phyloP scores from a whole-genome alignment of 768 basidiomycete genomes.

The Collybia nuda region DNA sequence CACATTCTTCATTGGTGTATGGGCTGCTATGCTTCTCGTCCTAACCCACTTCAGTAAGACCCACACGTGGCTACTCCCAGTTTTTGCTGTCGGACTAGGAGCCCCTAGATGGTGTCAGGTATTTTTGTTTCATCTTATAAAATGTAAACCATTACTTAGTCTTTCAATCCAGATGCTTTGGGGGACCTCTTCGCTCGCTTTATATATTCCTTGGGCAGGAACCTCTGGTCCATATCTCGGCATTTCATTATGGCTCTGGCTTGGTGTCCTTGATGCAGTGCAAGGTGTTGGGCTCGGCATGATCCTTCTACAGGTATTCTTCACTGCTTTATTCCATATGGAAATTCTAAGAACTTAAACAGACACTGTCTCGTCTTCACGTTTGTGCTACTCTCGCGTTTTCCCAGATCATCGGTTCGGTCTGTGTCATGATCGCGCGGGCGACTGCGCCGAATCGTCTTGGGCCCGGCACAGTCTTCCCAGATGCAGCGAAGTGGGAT shows the following conservation, averaged over 20 bases:
- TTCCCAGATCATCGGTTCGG: conserved; percentile 85
- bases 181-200: conserved; percentile 91
- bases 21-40: conserved; percentile 72
- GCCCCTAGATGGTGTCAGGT: conserved; percentile 95
- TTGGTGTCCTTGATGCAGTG: conserved; percentile 90
- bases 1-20: conserved; percentile 85
- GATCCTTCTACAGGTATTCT: conserved; percentile 73
- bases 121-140: conserved; percentile 9
- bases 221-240: conserved; percentile 84
- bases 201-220: conserved; percentile 95
- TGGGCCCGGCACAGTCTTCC: conserved; percentile 89
- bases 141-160: background rate
- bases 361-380: conserved; percentile 89
- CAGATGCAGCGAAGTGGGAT: conserved; percentile 90
- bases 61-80: conserved; percentile 93
- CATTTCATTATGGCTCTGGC: conserved; percentile 90
- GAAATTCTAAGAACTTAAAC: conserved; percentile 12
- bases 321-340: conserved; percentile 19
- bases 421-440: conserved; percentile 91
- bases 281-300: conserved; percentile 94
- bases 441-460: conserved; percentile 88
- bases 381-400: conserved; percentile 93
- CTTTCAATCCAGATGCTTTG: conserved; percentile 67
- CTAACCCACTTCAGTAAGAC: conserved; percentile 89
- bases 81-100: conserved; percentile 93